These are phyloP conservation scores for Cordyceps cateniannulata DNA, from an alignment of 2,329 filamentous ascomycete genomes.

Conservation along the genomic window DNA sequence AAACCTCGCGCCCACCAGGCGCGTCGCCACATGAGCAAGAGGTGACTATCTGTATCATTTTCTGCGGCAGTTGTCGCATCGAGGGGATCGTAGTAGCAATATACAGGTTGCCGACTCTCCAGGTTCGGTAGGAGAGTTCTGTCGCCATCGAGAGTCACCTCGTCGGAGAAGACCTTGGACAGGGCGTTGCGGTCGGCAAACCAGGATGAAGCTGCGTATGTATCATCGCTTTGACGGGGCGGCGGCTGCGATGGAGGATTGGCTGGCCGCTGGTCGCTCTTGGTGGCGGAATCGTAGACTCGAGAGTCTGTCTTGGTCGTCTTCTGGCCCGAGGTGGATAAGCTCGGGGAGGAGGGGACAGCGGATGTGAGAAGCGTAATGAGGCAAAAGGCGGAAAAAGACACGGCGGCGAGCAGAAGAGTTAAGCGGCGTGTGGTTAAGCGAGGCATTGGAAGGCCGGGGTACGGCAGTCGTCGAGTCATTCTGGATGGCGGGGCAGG, in stretches of 20 bases:
- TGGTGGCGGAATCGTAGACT: slow-evolving; percentile 34
- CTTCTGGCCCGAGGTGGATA: slow-evolving; percentile 45
- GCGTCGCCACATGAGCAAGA: slow-evolving; percentile 81
- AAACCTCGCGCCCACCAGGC: slow-evolving; percentile 97
- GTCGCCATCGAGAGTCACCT: slow-evolving; percentile 72
- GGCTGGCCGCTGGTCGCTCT: slow-evolving; percentile 58
- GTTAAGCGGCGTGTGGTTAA: slow-evolving; percentile 47
- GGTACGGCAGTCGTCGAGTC: slow-evolving; percentile 28
- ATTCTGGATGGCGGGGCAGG: slow-evolving; percentile 17
- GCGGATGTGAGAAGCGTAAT: slow-evolving; percentile 45
- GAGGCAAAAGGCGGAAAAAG: slow-evolving; percentile 48
- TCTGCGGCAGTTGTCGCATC: slow-evolving; percentile 54
- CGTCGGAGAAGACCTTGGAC: slow-evolving; percentile 75
- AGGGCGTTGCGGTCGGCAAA: slow-evolving; percentile 86
- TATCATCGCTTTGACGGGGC: slow-evolving; percentile 69
- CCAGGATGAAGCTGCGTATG: slow-evolving; percentile 74
- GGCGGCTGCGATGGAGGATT: slow-evolving; percentile 63
- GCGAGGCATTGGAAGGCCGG: slow-evolving; percentile 43
- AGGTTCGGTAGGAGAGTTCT: slow-evolving; percentile 77
- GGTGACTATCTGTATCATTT: slow-evolving; percentile 66
- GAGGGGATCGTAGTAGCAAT: slow-evolving; percentile 81
- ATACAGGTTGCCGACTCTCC: slow-evolving; percentile 63
- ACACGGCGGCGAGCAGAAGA: slow-evolving; percentile 43
- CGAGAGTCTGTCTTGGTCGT: slow-evolving; percentile 37
- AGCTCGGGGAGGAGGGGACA: slow-evolving; percentile 41